Conservation (phyloP, 306 rosid genomes). For the Sesbania bispinosa region DNA sequence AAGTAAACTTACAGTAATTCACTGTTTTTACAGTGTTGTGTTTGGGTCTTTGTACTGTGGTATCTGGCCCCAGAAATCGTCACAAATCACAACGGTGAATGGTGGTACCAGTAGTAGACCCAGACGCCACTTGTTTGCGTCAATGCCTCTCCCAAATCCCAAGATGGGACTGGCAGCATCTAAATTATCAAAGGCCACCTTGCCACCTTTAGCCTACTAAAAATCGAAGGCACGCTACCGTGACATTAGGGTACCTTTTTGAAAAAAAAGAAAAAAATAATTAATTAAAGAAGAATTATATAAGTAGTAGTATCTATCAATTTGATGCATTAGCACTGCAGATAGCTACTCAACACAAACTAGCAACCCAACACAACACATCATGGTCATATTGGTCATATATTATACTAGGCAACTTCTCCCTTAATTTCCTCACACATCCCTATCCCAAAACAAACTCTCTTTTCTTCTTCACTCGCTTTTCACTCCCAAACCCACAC, state of each 20-base stretch:
- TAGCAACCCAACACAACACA: conserved; percentile 11
- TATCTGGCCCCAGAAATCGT: not conserved
- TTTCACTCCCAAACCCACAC: conserved; percentile 12
- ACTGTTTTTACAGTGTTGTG: not conserved
- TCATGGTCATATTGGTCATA: conserved; percentile 18
- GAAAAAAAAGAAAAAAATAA: not conserved
- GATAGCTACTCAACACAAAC: conserved; percentile 23
- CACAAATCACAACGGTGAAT: conserved; percentile 10
- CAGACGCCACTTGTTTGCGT: conserved; percentile 9
- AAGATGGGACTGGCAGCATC: conserved; percentile 12
- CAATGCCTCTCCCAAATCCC: conserved; percentile 21
- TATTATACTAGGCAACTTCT: conserved; percentile 21
- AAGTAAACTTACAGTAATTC: not conserved
- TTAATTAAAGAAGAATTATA: not conserved
- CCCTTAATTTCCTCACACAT: conserved; percentile 12
- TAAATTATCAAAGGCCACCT: not conserved
- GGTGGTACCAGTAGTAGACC: conserved; percentile 20
- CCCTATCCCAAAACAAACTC: not conserved
- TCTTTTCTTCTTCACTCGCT: conserved; percentile 9
- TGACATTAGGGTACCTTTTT: conserved; percentile 16
- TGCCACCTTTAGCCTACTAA: conserved; percentile 12
- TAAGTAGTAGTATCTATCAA: conserved; percentile 19
- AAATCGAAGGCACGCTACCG: conserved; percentile 14
- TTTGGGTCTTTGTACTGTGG: not conserved
- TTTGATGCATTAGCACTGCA: not conserved